Percentiles rank a stretch among this genome's conserved stretches.
phyloP scores from a whole-genome alignment of 2,329 filamentous ascomycete genomes.

The Ophiostoma novo-ulmi region DNA sequence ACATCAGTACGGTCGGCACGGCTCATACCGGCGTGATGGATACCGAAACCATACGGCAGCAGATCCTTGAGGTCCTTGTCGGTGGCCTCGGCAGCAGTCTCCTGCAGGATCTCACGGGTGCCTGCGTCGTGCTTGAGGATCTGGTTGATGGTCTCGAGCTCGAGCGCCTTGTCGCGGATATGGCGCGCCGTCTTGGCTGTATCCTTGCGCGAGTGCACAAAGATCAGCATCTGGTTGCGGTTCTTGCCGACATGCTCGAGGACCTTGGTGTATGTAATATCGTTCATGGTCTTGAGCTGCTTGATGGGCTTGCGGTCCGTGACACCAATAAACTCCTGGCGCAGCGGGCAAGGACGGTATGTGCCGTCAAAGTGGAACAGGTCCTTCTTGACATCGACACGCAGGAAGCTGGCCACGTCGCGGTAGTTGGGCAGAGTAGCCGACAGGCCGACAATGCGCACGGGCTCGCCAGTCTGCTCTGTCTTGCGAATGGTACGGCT shows the following conservation, averaged over 20 bases:
- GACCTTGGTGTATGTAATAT: constrained; percentile 96
- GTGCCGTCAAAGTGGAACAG: constrained; percentile 96
- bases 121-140: constrained; percentile 90
- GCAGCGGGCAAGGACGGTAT: constrained; percentile 86
- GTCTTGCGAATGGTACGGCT: constrained; percentile 87
- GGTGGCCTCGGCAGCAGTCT: constrained; percentile 75
- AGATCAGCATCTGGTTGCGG: constrained; percentile 97
- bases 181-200: constrained; percentile 96
- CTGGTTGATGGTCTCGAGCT: constrained; percentile 93
- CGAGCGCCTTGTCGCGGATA: constrained; percentile 93
- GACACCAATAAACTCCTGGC: constrained; percentile 95
- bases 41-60: constrained; percentile 92
- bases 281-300: constrained; percentile 98
- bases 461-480: constrained; percentile 89
- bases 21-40: constrained; percentile 97
- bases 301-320: constrained; percentile 99
- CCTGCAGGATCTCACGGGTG: constrained; percentile 78
- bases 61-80: constrained; percentile 90
- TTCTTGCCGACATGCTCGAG: constrained; percentile 91
- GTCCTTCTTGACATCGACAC: constrained; percentile 77
- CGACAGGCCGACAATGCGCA: constrained; percentile 85
- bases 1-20: constrained; percentile 91
- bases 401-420: constrained; percentile 91
- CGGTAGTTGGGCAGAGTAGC: constrained; percentile 94
- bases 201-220: constrained; percentile 96